Base-by-base conservation (phyloP, 257 asterid species). In the Echites panduratus region DNA sequence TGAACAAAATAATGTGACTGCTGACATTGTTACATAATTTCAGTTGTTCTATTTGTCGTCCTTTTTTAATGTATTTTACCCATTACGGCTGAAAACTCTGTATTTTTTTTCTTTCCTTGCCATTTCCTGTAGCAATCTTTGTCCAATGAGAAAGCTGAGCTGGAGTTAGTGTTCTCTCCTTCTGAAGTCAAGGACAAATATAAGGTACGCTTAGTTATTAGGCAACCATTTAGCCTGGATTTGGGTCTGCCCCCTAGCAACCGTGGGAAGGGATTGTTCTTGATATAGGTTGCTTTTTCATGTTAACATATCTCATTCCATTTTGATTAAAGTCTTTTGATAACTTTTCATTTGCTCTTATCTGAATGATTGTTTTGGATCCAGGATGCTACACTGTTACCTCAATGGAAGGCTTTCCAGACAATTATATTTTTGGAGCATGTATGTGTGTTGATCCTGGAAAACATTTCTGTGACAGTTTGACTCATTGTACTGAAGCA, bases 401-500 rank as follows among this genome's bases (percentile, higher is more conserved):
- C 99, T 58, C 90, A 87, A 49, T 95, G 99, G 99, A 92, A 85
- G 81, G 97, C 97, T 69, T 86, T 91, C 82, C 94, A 85, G 85
- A 90, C 99, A 3, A 66, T 90, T 71, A 90, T 95, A 85, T 95
- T 87, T 87, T 97, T 92, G 64, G 94, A 85, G 75, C 81, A 75
- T 88, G 99, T 91, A 65, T 73, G 89, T 73, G 89, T 72, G 76
- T 41, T 38, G 48, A 5, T 68, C 63, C 61, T n/a, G 10, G 12
- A 47, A 27, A 24, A 17, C 17, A 24, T 40, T 63, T 63, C 22
- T 17, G 40, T 11, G 40, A 40, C 29, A 6, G 0, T 48, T 45
- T 12, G 24, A 6, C 57, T 68, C 58, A 13, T 17, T 24, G 43
- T 45, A 24, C 3, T 45, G 40, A 19, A 64, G 29, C 69, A 48